Evolutionary conservation across 2,329 filamentous ascomycete genomes (phyloP).

Genomic region (Gyromitra esculenta): DNA sequence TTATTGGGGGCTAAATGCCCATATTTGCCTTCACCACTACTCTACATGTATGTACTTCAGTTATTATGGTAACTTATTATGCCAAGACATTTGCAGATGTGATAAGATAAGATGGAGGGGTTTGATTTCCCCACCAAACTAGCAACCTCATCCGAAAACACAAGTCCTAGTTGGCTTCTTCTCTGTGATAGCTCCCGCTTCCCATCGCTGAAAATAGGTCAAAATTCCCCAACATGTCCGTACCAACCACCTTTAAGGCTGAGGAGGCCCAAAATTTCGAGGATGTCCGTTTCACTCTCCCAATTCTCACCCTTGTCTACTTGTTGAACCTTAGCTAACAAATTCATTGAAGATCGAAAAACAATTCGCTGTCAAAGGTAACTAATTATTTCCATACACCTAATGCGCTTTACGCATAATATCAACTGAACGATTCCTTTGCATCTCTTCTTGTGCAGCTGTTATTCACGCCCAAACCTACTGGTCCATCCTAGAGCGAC

Average conservation of each 20-base stretch:
- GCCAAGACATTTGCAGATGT: constrained; percentile 20
- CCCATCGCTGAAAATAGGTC: not conserved
- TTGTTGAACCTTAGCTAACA: not conserved
- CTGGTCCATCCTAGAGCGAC: constrained; percentile 92
- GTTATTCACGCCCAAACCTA: constrained; percentile 98
- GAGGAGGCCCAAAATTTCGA: constrained; percentile 76
- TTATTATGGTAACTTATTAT: not conserved
- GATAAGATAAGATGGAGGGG: constrained; percentile 55
- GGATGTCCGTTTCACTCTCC: constrained; percentile 66
- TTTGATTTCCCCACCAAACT: constrained; percentile 21
- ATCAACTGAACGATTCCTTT: constrained; percentile 3
- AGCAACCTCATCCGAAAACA: constrained; percentile 36
- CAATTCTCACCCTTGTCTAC: not conserved
- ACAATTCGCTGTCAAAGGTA: constrained; percentile 97
- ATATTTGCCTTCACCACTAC: not conserved
- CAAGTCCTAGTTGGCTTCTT: constrained; percentile 24
- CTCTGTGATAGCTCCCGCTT: constrained; percentile 9
- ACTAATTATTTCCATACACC: not conserved
- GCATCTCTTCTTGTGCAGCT: constrained; percentile 62
- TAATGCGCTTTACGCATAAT: constrained; percentile 46
- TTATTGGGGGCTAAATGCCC: not conserved
- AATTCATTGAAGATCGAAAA: constrained; percentile 81
- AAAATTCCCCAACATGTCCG: constrained; percentile 33
- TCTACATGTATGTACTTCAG: not conserved
- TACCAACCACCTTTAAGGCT: constrained; percentile 63